A percentile compares a stretch with the other conserved stretches of the same genome.
These are phyloP conservation scores for Mycena albidolilacea DNA, from an alignment of 768 basidiomycete genomes.

Conservation along the genomic window DNA sequence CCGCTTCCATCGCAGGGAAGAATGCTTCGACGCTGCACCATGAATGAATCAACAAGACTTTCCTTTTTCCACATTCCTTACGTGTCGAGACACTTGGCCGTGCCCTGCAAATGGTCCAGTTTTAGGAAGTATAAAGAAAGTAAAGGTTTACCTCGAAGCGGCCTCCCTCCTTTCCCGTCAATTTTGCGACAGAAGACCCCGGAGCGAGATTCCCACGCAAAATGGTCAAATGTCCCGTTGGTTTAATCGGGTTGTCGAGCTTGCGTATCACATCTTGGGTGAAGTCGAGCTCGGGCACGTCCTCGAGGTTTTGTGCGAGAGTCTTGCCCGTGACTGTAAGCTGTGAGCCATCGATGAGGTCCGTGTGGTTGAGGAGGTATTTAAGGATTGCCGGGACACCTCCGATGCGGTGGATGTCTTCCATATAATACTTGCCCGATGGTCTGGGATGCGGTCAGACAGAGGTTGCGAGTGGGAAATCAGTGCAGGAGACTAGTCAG, in stretches of 20 bases:
- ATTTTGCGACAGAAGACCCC: slow-evolving; percentile 89
- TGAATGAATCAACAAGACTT: neutral
- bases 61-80: slow-evolving; percentile 43
- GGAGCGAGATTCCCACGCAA: slow-evolving; percentile 92
- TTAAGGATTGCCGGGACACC: slow-evolving; percentile 90
- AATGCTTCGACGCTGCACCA: slow-evolving; percentile 72
- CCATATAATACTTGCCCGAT: slow-evolving; percentile 91
- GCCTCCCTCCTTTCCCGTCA: slow-evolving; percentile 94
- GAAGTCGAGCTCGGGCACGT: slow-evolving; percentile 81
- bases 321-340: slow-evolving; percentile 95
- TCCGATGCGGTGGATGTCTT: slow-evolving; percentile 89
- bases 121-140: neutral
- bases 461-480: too few relatives aligned
- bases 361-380: slow-evolving; percentile 83
- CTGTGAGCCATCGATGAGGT: slow-evolving; percentile 85
- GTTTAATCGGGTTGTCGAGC: slow-evolving; percentile 86
- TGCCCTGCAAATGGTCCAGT: slow-evolving; percentile 60
- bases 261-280: slow-evolving; percentile 83
- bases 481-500: too few relatives aligned
- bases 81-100: slow-evolving; percentile 86
- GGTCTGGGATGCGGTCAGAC: slow-evolving; percentile 61
- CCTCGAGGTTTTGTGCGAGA: slow-evolving; percentile 87
- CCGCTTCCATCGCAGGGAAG: slow-evolving; percentile 79
- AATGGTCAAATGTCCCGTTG: slow-evolving; percentile 89
- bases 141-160: slow-evolving; percentile 75